Percentiles rank a stretch among this genome's conserved stretches.
Conservation (phyloP, 148 eudicot genomes). For the Mesembryanthemum crystallinum region DNA sequence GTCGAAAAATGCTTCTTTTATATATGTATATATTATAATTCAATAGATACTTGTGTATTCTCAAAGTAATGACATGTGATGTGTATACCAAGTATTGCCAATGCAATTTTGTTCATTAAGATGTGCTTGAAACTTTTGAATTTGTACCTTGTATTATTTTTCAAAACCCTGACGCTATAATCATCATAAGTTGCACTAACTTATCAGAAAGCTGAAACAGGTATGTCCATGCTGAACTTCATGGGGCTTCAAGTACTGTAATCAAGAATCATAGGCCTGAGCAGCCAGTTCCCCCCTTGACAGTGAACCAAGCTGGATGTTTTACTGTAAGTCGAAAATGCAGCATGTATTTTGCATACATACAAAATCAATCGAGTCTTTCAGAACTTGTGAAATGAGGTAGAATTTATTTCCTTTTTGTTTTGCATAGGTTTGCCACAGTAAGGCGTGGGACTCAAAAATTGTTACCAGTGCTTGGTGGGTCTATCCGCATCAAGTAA, state of each 20-base stretch:
- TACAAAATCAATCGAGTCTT: neutral
- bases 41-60: no score
- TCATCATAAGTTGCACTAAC: neutral
- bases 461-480: slow-evolving; percentile 99
- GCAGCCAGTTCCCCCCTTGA: slow-evolving; percentile 85
- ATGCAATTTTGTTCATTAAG: neutral
- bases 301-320: slow-evolving; percentile 93
- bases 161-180: neutral
- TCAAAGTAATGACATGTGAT: no score
- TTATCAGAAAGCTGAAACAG: slow-evolving; percentile 33
- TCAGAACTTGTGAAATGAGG: neutral
- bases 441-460: slow-evolving; percentile 99
- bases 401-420: slow-evolving; percentile 5
- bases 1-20: no score
- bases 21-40: no score
- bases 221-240: slow-evolving; percentile 98
- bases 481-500: slow-evolving; percentile 98
- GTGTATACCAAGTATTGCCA: no score
- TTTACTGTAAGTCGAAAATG: slow-evolving; percentile 63
- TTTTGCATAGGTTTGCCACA: slow-evolving; percentile 79
- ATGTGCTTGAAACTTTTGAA: neutral
- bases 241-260: slow-evolving; percentile 97
- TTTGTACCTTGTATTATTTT: neutral
- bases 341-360: neutral
- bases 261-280: slow-evolving; percentile 97